Evolutionary conservation across 495 filamentous ascomycete genomes (phyloP).

Genomic region (Xylaria nigripes): DNA sequence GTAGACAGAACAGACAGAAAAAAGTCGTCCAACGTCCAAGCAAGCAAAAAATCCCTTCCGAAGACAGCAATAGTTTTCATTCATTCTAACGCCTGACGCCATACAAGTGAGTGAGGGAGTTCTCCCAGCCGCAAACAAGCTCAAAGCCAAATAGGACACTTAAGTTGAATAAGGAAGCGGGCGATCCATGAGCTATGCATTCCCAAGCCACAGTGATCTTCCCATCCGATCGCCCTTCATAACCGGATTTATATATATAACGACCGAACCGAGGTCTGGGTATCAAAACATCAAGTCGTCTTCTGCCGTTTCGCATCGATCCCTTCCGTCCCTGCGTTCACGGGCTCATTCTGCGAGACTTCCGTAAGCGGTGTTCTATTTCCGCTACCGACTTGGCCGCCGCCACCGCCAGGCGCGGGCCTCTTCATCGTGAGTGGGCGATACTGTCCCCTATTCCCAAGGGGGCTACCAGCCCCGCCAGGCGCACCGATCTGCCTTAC

Average conservation of each 20-base stretch:
- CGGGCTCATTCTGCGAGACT: slow-evolving; percentile 28
- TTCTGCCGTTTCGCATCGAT: slow-evolving; percentile 37
- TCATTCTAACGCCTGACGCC: background rate
- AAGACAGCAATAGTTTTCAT: background rate
- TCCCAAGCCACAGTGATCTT: no score
- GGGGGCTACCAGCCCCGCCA: slow-evolving; percentile 43
- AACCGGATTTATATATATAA: no score
- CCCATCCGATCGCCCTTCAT: no score
- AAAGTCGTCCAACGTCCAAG: background rate
- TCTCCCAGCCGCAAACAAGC: background rate
- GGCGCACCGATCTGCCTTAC: slow-evolving; percentile 69
- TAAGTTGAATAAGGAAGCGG: no score
- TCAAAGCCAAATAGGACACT: background rate
- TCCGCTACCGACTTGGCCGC: slow-evolving; percentile 12
- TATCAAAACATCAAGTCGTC: slow-evolving; percentile 21
- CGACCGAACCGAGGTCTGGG: no score
- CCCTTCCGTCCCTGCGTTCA: slow-evolving; percentile 14
- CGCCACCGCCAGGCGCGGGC: slow-evolving; percentile 18
- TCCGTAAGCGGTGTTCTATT: slow-evolving; percentile 32
- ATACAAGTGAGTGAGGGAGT: background rate
- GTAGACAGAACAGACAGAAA: no score
- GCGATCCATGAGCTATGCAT: no score
- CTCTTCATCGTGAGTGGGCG: slow-evolving; percentile 54
- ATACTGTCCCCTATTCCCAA: slow-evolving; percentile 51
- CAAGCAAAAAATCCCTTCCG: background rate